Base-by-base conservation (phyloP, 345 rosid species). In the Sonneratia alba region DNA sequence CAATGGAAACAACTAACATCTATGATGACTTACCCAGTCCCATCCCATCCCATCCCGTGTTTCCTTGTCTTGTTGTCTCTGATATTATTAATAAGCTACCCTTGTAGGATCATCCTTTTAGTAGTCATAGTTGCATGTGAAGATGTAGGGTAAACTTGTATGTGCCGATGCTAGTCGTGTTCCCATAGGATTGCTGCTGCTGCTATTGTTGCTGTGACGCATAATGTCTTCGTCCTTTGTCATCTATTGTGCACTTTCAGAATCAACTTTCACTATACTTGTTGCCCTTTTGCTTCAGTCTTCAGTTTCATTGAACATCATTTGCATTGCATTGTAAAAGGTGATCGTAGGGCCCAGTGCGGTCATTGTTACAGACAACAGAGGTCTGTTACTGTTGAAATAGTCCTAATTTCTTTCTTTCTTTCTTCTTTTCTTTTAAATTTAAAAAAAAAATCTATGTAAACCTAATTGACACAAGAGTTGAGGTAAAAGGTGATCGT, bases 1-100 rank as follows among this genome's bases (percentile, higher is more conserved):
- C 81, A 86, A 74, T 72, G 76, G 80, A 66, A 85, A 64, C 77
- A 64, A 63, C 8, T 49, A 75, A 67, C 32, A n/a, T 22, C 22
- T 40, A 27, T 61, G 61, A 53, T 53, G 19, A 34, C 27, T 18
- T 19, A 62, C 1, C 37, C 3, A 15, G 15, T 15, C 7, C 24
- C 18, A 55, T 16, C 63, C 51, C 18, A 10, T 14, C 66, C 36
- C 32, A 24, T 32, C 38, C 38, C 18, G 19, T 12, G 12, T 27
- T 62, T 34, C 66, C 16, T 62, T 62, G 66, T 24, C 18, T 21
- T 56, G 62, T 6, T 62, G 66, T 62, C 65, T 62, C 6, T 62
- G 10, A 13, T 34, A 37, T 62, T 13, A 62, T 62, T 37, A 12
- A 32, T 62, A 37, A 62, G 66, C 10, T 62, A 59, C 14, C 22